These are phyloP conservation scores for Acer campestre DNA, from an alignment of 345 rosid species.

Conservation along the genomic window DNA sequence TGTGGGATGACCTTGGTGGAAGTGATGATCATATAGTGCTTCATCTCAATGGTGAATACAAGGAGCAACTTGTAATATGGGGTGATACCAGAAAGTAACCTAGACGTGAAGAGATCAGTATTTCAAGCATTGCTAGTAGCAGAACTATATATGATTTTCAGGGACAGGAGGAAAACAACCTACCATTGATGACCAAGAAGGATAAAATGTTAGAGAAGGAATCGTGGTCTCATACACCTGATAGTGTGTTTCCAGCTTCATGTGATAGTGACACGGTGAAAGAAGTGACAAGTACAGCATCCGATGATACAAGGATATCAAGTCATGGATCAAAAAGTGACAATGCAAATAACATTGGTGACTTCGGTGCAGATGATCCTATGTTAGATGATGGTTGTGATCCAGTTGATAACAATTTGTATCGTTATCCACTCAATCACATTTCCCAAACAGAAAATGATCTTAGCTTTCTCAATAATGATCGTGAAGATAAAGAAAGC, in stretches of 20 bases:
- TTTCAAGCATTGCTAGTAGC: slow-evolving; percentile 36
- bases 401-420: slow-evolving; percentile 38
- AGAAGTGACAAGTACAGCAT: slow-evolving; percentile 39
- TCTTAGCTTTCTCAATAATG: slow-evolving; percentile 60
- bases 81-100: slow-evolving; percentile 48
- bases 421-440: slow-evolving; percentile 53
- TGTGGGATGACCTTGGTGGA: slow-evolving; percentile 51
- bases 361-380: slow-evolving; percentile 44
- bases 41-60: slow-evolving; percentile 38
- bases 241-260: slow-evolving; percentile 41
- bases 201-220: slow-evolving; percentile 60
- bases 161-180: slow-evolving; percentile 37
- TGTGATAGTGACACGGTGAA: slow-evolving; percentile 40
- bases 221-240: slow-evolving; percentile 52
- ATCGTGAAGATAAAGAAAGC: slow-evolving; percentile 55
- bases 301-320: slow-evolving; percentile 47
- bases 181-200: slow-evolving; percentile 29
- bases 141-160: slow-evolving; percentile 29
- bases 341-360: slow-evolving; percentile 34
- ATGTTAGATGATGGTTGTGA: slow-evolving; percentile 44
- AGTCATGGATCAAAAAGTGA: slow-evolving; percentile 43
- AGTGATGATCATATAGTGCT: slow-evolving; percentile 83
- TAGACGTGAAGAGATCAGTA: slow-evolving; percentile 41
- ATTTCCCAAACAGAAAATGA: slow-evolving; percentile 49
- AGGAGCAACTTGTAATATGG: slow-evolving; percentile 38